Evolutionary conservation across 78 protist species (phyloP).

Genomic region (Dictyostelium citrinum): DNA sequence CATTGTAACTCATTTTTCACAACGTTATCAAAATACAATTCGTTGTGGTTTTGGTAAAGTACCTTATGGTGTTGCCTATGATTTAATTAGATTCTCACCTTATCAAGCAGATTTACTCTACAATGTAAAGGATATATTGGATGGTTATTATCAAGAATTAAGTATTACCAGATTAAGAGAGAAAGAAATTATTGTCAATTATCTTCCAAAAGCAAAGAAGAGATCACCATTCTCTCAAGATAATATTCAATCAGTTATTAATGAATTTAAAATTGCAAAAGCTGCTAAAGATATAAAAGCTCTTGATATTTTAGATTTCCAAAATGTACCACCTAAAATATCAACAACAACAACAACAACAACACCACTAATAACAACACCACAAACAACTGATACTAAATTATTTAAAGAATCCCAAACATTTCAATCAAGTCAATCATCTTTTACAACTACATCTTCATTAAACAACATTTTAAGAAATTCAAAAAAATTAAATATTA

Average conservation of each 20-base stretch:
- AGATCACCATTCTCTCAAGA: neutral
- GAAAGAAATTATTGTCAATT: neutral
- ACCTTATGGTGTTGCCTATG: conserved; percentile 2
- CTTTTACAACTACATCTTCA: too few relatives aligned
- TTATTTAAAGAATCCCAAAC: too few relatives aligned
- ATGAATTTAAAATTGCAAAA: neutral
- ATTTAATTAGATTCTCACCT: conserved; percentile 37
- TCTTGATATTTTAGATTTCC: too few relatives aligned
- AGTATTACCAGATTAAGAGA: neutral
- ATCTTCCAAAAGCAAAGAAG: neutral
- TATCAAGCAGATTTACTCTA: conserved; percentile 31
- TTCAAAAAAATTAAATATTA: neutral
- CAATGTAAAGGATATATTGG: neutral
- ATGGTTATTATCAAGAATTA: neutral
- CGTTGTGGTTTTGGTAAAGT: neutral
- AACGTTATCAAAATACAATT: conserved; percentile 19
- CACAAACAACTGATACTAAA: too few relatives aligned
- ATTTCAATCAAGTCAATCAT: too few relatives aligned
- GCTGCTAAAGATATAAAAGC: too few relatives aligned
- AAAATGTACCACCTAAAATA: too few relatives aligned
- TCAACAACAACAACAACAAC: too few relatives aligned
- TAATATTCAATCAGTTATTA: neutral
- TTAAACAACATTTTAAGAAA: neutral
- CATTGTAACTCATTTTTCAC: conserved; percentile 92
- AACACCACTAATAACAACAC: too few relatives aligned